Base-by-base conservation (phyloP, 1,284 basidiomycete species). In the Apiotrichum mycotoxinovorans region DNA sequence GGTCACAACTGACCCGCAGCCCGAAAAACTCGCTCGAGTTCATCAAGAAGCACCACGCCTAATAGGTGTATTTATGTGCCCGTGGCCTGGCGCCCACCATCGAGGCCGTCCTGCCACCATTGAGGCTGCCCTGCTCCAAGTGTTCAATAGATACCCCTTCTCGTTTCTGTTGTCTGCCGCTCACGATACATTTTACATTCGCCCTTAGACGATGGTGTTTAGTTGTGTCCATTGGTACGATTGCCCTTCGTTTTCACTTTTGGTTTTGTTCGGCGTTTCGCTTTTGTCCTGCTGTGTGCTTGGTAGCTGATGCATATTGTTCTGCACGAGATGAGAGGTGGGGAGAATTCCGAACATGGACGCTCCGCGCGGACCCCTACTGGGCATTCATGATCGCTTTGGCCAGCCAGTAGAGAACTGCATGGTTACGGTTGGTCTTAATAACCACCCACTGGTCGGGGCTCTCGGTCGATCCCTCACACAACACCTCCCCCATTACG, bases 11-110 rank as follows among this genome's bases (percentile, higher is more conserved):
- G 41, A 64, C 45, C 25, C n/a, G 4, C 52, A 71, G 69, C 54
- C 63, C 67, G 12, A 26, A 10, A 11, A 71, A 68, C 60, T 59
- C 56, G 40, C 46, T 69, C 53, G 61, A 65, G 51, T 69, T 71
- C 57, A 55, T 71, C 61, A 65, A 69, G 57, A 41, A 54, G 44
- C 67, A 69, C 51, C 66, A 70, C 53, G 57, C 47, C 11, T 37
- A 38, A 25, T 22, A n/a, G n/a, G n/a, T n/a, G n/a, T n/a, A n/a
- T n/a, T n/a, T n/a, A n/a, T n/a, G n/a, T n/a, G n/a, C n/a, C n/a
- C n/a, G n/a, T n/a, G n/a, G n/a, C n/a, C n/a, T n/a, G n/a, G n/a
- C n/a, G n/a, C n/a, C n/a, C n/a, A n/a, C n/a, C n/a, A n/a, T n/a
- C n/a, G n/a, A n/a, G n/a, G n/a, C n/a, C n/a, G n/a, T n/a, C n/a